Conservation (phyloP, 2,329 filamentous ascomycete species). For the Botrytis fabae region DNA sequence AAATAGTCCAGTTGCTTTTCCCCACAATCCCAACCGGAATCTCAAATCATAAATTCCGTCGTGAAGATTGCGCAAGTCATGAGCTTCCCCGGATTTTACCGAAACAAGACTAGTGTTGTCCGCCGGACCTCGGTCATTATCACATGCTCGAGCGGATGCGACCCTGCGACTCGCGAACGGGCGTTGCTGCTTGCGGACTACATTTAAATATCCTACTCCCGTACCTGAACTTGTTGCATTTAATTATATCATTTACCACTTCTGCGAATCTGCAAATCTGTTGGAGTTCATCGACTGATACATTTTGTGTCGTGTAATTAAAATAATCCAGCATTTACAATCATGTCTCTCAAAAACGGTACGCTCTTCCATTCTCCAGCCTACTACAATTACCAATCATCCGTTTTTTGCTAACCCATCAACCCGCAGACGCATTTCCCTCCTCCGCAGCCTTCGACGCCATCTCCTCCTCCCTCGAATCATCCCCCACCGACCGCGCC, state of each 20-base stretch:
- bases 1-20: not conserved
- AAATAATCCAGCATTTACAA: not conserved
- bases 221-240: not conserved
- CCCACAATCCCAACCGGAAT: not conserved
- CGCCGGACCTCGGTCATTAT: conserved; percentile 18
- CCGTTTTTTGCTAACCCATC: not conserved
- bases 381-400: not conserved
- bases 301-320: too few species aligned
- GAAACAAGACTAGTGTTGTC: not conserved
- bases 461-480: conserved; percentile 71
- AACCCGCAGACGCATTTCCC: conserved; percentile 71
- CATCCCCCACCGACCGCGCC: conserved; percentile 72
- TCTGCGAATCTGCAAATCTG: not conserved
- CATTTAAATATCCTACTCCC: not conserved
- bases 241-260: not conserved
- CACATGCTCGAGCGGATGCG: conserved; percentile 11
- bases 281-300: not conserved
- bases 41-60: not conserved
- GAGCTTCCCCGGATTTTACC: conserved; percentile 17
- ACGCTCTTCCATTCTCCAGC: not conserved
- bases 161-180: not conserved
- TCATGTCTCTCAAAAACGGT: conserved; percentile 24
- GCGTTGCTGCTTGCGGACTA: not conserved
- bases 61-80: not conserved
- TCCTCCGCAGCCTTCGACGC: conserved; percentile 88